A percentile compares a stretch with the other conserved stretches of the same genome.
Conservation (phyloP, 306 rosid species). For the Gastrolobium bilobum region DNA sequence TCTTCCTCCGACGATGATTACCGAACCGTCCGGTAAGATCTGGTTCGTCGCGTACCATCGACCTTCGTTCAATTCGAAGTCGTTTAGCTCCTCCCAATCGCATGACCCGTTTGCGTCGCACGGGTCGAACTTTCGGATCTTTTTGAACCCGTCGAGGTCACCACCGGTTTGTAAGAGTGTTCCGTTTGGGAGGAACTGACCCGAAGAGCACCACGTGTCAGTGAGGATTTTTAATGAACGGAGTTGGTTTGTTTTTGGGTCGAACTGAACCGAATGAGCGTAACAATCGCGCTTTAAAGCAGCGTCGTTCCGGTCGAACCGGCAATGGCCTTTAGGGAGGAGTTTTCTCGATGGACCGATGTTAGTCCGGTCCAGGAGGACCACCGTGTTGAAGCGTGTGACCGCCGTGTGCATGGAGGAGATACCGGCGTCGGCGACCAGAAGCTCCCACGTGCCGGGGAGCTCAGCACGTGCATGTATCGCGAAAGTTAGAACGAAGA, state of each 20-base stretch:
- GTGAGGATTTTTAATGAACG: constrained; percentile 79
- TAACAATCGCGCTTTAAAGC: constrained; percentile 74
- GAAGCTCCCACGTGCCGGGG: constrained; percentile 92
- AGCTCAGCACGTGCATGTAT: constrained; percentile 60
- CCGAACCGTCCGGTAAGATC: constrained; percentile 79
- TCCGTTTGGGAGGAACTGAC: constrained; percentile 86
- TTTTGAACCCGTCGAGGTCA: constrained; percentile 73
- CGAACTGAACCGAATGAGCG: constrained; percentile 80
- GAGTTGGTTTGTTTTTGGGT: constrained; percentile 65
- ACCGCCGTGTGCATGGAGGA: constrained; percentile 97
- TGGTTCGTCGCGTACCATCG: constrained; percentile 91
- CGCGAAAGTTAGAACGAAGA: neutral
- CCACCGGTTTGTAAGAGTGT: constrained; percentile 87
- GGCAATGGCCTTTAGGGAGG: constrained; percentile 70
- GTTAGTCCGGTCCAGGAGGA: constrained; percentile 87
- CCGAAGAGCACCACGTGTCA: constrained; percentile 98
- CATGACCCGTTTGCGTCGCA: constrained; percentile 59
- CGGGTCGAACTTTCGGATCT: constrained; percentile 74
- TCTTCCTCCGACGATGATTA: constrained; percentile 80
- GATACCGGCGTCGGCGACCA: constrained; percentile 75
- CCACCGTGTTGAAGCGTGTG: constrained; percentile 84
- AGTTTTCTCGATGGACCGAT: constrained; percentile 76
- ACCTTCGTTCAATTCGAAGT: constrained; percentile 61
- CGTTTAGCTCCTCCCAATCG: constrained; percentile 80
- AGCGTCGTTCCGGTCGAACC: constrained; percentile 63